Evolutionary conservation across 2,329 filamentous ascomycete genomes (phyloP).

Genomic region (Zasmidium cellare): DNA sequence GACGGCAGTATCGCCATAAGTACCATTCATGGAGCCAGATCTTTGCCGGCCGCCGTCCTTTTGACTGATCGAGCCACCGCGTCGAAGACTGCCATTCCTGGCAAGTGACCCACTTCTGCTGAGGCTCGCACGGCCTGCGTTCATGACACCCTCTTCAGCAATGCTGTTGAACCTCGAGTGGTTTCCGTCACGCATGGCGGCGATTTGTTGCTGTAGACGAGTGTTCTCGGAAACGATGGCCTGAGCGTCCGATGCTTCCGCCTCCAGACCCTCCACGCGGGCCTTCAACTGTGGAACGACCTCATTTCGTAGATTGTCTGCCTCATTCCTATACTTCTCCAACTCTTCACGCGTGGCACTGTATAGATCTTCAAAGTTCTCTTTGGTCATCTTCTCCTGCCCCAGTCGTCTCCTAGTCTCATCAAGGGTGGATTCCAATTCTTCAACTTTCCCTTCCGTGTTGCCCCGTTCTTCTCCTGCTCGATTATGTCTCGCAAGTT

Average conservation of each 20-base stretch:
- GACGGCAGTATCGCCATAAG: conserved; percentile 44
- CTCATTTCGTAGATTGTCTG: conserved; percentile 88
- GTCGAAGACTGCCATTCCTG: conserved; percentile 44
- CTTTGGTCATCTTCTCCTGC: conserved; percentile 84
- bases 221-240: conserved; percentile 76
- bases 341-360: conserved; percentile 81
- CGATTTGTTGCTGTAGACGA: conserved; percentile 84
- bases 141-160: conserved; percentile 55
- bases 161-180: conserved; percentile 58
- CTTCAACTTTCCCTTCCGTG: conserved; percentile 64
- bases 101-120: conserved; percentile 60
- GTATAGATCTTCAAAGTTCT: conserved; percentile 91
- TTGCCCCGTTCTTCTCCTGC: conserved; percentile 33
- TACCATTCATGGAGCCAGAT: conserved; percentile 42
- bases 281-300: conserved; percentile 76
- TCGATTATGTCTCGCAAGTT: conserved; percentile 62
- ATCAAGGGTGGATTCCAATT: conserved; percentile 78
- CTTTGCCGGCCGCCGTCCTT: conserved; percentile 41
- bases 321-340: conserved; percentile 78
- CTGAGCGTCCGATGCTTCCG: conserved; percentile 70
- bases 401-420: conserved; percentile 77
- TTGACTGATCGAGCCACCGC: conserved; percentile 33
- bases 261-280: conserved; percentile 75
- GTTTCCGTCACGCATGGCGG: conserved; percentile 58
- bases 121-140: conserved; percentile 37